Evolutionary conservation across 164 flowering plant genomes (phyloP).

Genomic region (Hamamelis virginiana): DNA sequence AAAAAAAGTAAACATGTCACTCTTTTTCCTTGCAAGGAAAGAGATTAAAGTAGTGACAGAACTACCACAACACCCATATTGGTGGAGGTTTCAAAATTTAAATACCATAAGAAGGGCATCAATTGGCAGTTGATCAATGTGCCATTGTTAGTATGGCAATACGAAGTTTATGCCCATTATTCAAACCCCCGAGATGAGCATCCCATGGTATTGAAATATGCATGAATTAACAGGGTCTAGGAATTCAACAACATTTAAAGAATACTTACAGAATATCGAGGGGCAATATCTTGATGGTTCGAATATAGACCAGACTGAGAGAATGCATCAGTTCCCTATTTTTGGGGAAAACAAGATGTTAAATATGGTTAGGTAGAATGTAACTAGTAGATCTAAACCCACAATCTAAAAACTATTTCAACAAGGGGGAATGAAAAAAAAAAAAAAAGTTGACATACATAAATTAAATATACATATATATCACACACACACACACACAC

Average conservation of each 20-base stretch:
- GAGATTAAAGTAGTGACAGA: neutral
- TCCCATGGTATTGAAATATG: neutral
- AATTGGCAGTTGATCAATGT: neutral
- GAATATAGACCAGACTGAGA: constrained; percentile 97
- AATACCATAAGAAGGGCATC: neutral
- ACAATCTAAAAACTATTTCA: neutral
- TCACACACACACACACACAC: no score
- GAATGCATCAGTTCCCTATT: constrained; percentile 95
- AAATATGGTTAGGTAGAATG: neutral
- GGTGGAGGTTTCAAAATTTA: neutral
- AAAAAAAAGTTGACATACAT: no score
- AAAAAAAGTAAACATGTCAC: neutral
- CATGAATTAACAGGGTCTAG: neutral
- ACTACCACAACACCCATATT: neutral
- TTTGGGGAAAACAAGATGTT: neutral
- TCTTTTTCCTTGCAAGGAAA: neutral
- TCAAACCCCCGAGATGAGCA: neutral
- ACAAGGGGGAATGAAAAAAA: neutral
- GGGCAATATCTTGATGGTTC: constrained; percentile 98
- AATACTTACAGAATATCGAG: constrained; percentile 88
- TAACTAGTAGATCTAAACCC: neutral
- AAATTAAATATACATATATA: no score
- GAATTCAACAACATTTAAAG: neutral
- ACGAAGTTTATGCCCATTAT: neutral
- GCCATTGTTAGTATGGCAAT: neutral